Base-by-base conservation (phyloP, 1,284 basidiomycete genomes). In the Irpex rosettiformis region DNA sequence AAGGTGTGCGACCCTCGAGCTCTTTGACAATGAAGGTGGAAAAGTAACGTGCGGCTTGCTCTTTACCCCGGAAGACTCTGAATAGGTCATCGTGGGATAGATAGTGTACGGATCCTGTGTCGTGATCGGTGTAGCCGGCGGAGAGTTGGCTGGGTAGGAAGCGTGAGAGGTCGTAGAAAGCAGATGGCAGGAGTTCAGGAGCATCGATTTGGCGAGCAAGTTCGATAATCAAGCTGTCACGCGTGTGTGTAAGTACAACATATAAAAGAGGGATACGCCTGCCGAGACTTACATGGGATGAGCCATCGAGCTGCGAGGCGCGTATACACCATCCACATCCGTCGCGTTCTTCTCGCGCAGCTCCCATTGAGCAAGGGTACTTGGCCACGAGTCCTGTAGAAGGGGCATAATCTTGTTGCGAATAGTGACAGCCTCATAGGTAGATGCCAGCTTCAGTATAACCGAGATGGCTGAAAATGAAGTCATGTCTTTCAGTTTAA, bases 21-120 rank as follows among this genome's bases (percentile, higher is more conserved):
- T 87, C 80, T 65, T 83, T 83, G 57, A 86, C 84, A 63, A 90
- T 80, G 68, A 90, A 90, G 16, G 84, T 86, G 5, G 88, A 88
- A 56, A 90, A 80, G 70, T 83, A 89, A 49, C 87, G 83, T 10
- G 85, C 84, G 2, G 82, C 79, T 57, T 84, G 79, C 71, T 90
- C 88, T 58, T 86, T 84, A 6, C 88, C 88, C 55, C 79, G 81
- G 18, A 89, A 76, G 42, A 86, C 77, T 45, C 69, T 75, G 61
- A 84, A 74, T 7, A 90, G 77, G 66, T 89, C 86, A 40, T 69
- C 68, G 54, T 77, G 74, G 7, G 79, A 75, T 48, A 89, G 79
- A 27, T 62, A 63, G 62, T 70, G 62, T 37, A 57, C 62, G 16
- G 60, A 61, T 33, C 64, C 65, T 52, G 71, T 68, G 18, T 62